A percentile compares a stretch with the other conserved stretches of the same genome.
phyloP scores from a whole-genome alignment of 2,329 filamentous ascomycete genomes.

The Aspergillus ibericus region DNA sequence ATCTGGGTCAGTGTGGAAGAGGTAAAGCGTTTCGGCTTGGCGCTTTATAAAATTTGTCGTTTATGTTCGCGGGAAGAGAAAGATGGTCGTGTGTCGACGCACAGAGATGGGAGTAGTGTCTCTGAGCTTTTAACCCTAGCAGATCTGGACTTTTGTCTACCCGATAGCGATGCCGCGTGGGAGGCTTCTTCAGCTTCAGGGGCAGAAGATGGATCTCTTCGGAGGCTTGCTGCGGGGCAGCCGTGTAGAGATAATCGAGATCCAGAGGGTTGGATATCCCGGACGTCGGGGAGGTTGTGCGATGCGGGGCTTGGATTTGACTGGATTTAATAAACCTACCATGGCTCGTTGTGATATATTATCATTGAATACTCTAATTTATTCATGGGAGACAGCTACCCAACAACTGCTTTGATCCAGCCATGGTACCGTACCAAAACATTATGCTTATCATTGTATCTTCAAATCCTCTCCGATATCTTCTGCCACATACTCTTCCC shows the following conservation, averaged over 20 bases:
- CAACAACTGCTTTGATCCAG: no score
- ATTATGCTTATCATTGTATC: no score
- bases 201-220: not conserved
- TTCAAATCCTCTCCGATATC: not conserved
- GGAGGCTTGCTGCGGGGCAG: not conserved
- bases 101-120: not conserved
- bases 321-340: conserved; percentile 10
- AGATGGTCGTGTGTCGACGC: not conserved
- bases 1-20: conserved; percentile 27
- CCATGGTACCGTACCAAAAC: no score
- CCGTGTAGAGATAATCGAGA: conserved; percentile 14
- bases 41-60: conserved; percentile 27
- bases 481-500: not conserved
- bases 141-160: conserved; percentile 25
- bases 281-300: conserved; percentile 8
- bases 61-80: not conserved
- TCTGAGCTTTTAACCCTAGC: conserved; percentile 18
- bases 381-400: no score
- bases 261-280: conserved; percentile 19
- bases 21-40: conserved; percentile 28
- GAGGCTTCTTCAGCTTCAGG: conserved; percentile 7
- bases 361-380: no score
- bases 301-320: conserved; percentile 12
- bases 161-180: conserved; percentile 24
- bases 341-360: no score